Evolutionary conservation across 345 rosid genomes (phyloP).

Genomic region (Corchorus olitorius): DNA sequence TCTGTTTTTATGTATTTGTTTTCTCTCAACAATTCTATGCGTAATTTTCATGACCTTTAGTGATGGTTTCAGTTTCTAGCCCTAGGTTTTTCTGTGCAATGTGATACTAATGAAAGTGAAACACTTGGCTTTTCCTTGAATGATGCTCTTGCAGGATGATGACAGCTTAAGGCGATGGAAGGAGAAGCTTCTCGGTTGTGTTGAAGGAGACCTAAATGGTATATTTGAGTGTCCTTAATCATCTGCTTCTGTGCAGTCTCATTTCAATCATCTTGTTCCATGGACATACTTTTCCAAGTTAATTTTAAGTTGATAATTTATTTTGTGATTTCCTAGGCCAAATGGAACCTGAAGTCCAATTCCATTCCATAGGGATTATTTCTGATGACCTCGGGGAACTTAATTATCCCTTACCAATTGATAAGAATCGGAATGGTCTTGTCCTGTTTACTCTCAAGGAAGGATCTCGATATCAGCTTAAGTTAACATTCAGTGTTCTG

Average conservation of each 20-base stretch:
- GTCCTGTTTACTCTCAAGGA: conserved; percentile 45
- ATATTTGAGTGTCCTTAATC: background rate
- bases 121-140: background rate
- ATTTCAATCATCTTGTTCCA: background rate
- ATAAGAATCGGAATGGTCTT: conserved; percentile 28
- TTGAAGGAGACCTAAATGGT: conserved; percentile 56
- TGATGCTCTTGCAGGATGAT: conserved; percentile 58
- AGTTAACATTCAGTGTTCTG: conserved; percentile 48
- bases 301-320: background rate
- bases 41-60: background rate
- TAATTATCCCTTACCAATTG: conserved; percentile 43
- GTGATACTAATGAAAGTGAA: background rate
- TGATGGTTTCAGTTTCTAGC: background rate
- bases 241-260: background rate
- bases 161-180: conserved; percentile 86
- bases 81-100: background rate
- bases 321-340: conserved; percentile 35
- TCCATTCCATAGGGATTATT: conserved; percentile 53
- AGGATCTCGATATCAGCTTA: conserved; percentile 52
- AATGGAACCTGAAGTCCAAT: conserved; percentile 58
- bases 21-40: conserved; percentile 12
- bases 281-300: background rate
- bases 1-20: background rate
- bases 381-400: conserved; percentile 50
- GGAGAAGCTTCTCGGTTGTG: conserved; percentile 69